Conservation (phyloP, 2,329 filamentous ascomycete species). For the Cladorrhinum sp. region DNA sequence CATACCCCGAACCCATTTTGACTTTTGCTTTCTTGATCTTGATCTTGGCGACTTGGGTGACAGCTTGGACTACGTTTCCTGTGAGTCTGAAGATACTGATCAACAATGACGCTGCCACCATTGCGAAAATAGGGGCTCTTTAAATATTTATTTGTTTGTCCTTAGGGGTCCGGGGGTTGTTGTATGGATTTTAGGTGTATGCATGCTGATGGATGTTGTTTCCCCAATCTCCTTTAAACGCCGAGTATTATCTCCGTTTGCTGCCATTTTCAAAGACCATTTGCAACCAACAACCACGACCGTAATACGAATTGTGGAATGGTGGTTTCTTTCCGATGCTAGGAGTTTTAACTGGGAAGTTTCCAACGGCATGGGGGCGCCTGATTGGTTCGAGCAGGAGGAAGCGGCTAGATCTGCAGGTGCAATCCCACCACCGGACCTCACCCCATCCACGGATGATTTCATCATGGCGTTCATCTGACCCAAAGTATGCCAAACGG, state of each 20-base stretch:
- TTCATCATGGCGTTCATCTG: constrained; percentile 13
- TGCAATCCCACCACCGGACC: background rate
- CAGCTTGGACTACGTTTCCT: background rate
- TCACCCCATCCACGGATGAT: constrained; percentile 2
- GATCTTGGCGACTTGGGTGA: background rate
- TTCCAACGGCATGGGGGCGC: background rate
- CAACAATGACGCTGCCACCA: background rate
- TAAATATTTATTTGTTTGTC: too few relatives aligned
- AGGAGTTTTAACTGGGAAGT: background rate
- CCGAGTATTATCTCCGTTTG: background rate
- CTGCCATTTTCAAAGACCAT: background rate
- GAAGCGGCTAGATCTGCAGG: background rate
- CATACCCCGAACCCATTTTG: constrained; percentile 20
- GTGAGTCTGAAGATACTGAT: background rate
- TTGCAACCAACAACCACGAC: background rate
- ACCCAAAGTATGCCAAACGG: background rate
- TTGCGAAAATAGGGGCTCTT: too few relatives aligned
- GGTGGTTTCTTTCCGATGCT: too few relatives aligned
- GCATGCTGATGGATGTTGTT: too few relatives aligned
- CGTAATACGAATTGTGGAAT: too few relatives aligned
- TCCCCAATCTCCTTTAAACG: too few relatives aligned
- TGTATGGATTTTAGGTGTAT: too few relatives aligned
- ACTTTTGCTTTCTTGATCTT: background rate
- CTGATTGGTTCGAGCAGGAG: background rate
- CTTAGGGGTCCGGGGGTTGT: too few relatives aligned